Conservation (phyloP, 768 basidiomycete species). For the Lanmaoa pseudosensibilis region DNA sequence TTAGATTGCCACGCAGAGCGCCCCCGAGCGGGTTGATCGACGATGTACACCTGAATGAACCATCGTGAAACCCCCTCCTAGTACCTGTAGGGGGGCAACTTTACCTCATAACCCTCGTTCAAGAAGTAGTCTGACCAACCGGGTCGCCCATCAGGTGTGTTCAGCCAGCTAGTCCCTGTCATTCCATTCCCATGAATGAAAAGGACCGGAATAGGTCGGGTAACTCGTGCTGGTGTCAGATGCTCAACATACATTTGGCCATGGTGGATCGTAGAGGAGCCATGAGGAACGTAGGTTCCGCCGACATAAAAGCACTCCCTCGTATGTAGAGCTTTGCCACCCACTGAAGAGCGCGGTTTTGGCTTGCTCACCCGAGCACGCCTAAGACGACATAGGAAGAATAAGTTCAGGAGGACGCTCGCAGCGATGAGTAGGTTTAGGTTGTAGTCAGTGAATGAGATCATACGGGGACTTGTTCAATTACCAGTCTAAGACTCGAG, state of each 20-base stretch:
- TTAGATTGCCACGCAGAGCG: constrained; percentile 45
- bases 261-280: constrained; percentile 38
- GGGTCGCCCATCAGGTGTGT: constrained; percentile 52
- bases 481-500: too few species aligned
- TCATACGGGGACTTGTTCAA: constrained; percentile 1
- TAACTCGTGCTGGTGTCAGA: constrained; percentile 40
- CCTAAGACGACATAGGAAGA: constrained; percentile 11
- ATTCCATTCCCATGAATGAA: constrained; percentile 53
- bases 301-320: constrained; percentile 52
- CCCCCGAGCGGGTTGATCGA: constrained; percentile 48
- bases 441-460: constrained; percentile 3
- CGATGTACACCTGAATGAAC: constrained; percentile 39
- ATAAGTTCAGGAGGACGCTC: constrained; percentile 22
- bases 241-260: constrained; percentile 57
- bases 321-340: constrained; percentile 40
- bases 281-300: constrained; percentile 37
- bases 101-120: constrained; percentile 50
- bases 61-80: not conserved
- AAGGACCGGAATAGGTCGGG: constrained; percentile 42
- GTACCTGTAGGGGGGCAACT: not conserved
- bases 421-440: constrained; percentile 3
- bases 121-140: constrained; percentile 63
- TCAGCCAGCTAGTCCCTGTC: constrained; percentile 53
- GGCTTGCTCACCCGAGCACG: not conserved
- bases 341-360: not conserved